A percentile compares a stretch with the other conserved stretches of the same genome.
Evolutionary conservation across 2,329 filamentous ascomycete species (phyloP).

Genomic region (Plenodomus tracheiphilus): DNA sequence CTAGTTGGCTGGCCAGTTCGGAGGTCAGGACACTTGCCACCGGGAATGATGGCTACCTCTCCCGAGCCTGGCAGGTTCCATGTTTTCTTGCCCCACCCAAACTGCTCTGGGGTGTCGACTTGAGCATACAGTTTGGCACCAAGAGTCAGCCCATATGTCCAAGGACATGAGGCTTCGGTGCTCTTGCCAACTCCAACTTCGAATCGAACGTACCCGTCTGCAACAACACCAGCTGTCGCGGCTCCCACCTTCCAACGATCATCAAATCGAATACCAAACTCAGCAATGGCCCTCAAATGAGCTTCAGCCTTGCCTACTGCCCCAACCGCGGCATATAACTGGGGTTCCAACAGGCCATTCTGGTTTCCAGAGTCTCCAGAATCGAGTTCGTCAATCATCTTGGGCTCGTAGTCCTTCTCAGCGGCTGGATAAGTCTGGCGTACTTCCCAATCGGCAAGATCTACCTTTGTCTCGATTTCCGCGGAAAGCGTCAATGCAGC

Average conservation of each 20-base stretch:
- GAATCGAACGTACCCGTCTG: not conserved
- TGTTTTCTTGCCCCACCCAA: slow-evolving; percentile 2
- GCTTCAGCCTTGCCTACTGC: slow-evolving; percentile 1
- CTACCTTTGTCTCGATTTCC: slow-evolving; percentile 4
- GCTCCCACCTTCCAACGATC: slow-evolving; percentile 6
- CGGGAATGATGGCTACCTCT: slow-evolving; percentile 3
- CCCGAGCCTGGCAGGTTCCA: slow-evolving; percentile 1
- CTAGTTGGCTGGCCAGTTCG: slow-evolving; percentile 3
- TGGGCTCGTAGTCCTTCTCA: slow-evolving; percentile 1
- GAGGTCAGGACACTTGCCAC: slow-evolving; percentile 6
- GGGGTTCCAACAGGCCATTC: slow-evolving; percentile 4
- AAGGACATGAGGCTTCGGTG: slow-evolving; percentile 4
- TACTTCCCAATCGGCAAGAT: slow-evolving; percentile 8
- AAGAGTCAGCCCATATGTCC: slow-evolving; percentile 3
- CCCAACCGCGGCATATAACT: slow-evolving; percentile 5
- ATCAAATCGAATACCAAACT: slow-evolving; percentile 8
- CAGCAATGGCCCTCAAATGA: slow-evolving; percentile 3
- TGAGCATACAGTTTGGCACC: slow-evolving; percentile 3
- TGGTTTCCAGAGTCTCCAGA: slow-evolving; percentile 4
- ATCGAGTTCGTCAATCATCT: slow-evolving; percentile 3
- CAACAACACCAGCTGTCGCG: slow-evolving; percentile 4
- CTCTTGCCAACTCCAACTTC: slow-evolving; percentile 2
- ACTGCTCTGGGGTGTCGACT: slow-evolving; percentile 1
- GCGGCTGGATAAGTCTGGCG: slow-evolving; percentile 1
- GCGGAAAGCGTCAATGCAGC: slow-evolving; percentile 2